A percentile compares a stretch with the other conserved stretches of the same genome.
Evolutionary conservation across 2,329 filamentous ascomycete genomes (phyloP).

Genomic region (Monosporascus sp.): DNA sequence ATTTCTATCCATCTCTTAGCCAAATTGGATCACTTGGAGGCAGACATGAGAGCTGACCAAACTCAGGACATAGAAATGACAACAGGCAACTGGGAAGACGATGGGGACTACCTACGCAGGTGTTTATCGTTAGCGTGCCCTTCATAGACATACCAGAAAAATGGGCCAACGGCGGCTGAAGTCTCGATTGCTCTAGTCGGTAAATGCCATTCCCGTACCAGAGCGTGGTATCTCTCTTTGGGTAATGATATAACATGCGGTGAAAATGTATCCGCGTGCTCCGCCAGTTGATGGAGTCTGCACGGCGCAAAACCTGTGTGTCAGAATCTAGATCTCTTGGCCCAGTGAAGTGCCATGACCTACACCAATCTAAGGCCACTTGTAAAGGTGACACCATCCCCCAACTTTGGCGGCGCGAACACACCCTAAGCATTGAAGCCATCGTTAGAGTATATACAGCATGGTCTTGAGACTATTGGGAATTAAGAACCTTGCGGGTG

Average conservation of each 20-base stretch:
- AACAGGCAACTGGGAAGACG: not conserved
- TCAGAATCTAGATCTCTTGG: not conserved
- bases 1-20: slow-evolving; percentile 16
- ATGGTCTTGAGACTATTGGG: not conserved
- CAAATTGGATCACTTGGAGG: not conserved
- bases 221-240: slow-evolving; percentile 15
- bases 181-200: slow-evolving; percentile 24
- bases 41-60: not conserved
- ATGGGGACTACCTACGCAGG: slow-evolving; percentile 17
- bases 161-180: slow-evolving; percentile 26
- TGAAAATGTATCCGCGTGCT: slow-evolving; percentile 22
- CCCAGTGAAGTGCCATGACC: not conserved
- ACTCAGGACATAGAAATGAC: too few species aligned
- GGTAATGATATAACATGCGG: slow-evolving; percentile 21
- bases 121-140: slow-evolving; percentile 17
- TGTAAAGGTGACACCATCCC: not conserved
- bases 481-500: slow-evolving; percentile 5
- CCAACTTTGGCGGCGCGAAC: slow-evolving; percentile 5
- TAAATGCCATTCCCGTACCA: slow-evolving; percentile 23
- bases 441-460: not conserved
- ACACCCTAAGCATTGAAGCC: slow-evolving; percentile 1
- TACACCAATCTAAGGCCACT: slow-evolving; percentile 12
- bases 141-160: slow-evolving; percentile 29
- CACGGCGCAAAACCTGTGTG: not conserved
- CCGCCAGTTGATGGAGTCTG: slow-evolving; percentile 17